Percentiles rank a stretch among this genome's conserved stretches.
Conservation (phyloP, 345 rosid genomes). For the Orychophragmus violaceus region DNA sequence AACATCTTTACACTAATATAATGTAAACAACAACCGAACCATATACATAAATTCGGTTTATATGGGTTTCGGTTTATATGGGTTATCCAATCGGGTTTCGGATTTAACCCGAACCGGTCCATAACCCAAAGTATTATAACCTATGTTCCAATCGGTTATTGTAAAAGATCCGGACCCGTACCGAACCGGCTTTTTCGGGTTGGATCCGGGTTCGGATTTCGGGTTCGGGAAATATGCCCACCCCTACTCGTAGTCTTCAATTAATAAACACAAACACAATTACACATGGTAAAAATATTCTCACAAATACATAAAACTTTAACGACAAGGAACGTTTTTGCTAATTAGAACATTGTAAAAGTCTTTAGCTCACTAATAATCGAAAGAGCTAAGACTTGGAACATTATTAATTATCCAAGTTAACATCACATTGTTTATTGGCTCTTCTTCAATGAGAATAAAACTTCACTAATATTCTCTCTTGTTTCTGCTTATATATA, state of each 20-base stretch:
- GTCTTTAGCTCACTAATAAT: constrained; percentile 6
- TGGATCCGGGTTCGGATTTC: too few species aligned
- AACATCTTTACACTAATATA: too few species aligned
- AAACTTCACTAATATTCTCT: constrained; percentile 6
- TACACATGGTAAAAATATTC: constrained; percentile 5
- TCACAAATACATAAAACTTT: constrained; percentile 10
- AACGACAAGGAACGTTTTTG: background rate
- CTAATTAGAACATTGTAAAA: background rate
- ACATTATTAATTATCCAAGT: background rate
- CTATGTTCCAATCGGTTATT: too few species aligned
- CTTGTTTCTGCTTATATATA: background rate
- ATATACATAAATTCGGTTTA: too few species aligned
- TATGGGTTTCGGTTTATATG: too few species aligned
- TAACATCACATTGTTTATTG: background rate
- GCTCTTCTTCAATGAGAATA: constrained; percentile 11
- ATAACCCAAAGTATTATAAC: too few species aligned
- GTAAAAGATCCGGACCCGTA: too few species aligned
- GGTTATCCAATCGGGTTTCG: too few species aligned
- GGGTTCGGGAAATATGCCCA: too few species aligned
- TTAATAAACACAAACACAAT: background rate
- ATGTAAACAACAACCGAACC: too few species aligned
- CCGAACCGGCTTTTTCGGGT: too few species aligned
- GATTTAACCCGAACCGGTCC: too few species aligned
- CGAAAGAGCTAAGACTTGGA: background rate
- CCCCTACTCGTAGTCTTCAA: background rate